Base-by-base conservation (phyloP, 2,329 filamentous ascomycete species). In the Sordariomycetes sp. region DNA sequence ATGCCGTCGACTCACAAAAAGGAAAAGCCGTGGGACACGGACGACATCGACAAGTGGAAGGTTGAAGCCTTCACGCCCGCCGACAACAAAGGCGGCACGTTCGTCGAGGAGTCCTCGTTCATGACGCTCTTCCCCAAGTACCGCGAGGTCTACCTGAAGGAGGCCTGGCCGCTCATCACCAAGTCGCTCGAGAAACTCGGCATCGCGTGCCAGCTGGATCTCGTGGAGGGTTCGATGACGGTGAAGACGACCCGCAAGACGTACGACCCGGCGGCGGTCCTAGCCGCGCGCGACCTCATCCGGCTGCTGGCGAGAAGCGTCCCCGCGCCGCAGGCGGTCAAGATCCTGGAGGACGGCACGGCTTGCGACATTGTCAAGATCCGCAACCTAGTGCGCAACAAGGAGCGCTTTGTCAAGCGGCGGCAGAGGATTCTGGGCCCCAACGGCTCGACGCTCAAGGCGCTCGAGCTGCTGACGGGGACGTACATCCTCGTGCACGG, bases 11-110 rank as follows among this genome's bases (percentile, higher is more conserved):
- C 88, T 63, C 85, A 96, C 74, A 88, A 96, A 62, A 87, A 83
- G 64, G 90, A 95, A 3, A 96, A 96, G 72, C 89, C 90, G 58
- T 95, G 92, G 92, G 92, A 97, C 68, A 96, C 92, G 59, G 92
- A 96, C 62, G 94, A 97, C 68, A 90, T 97, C 63, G 93, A 97
- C 75, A 96, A 97, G 72, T 97, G 91, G 91, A 93, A 91, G 84
- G 76, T 92, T 66, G 91, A 96, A 46, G 75, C 85, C 32, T 97
- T 97, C 75, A 93, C 85, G 50, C 82, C 89, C 54, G 85, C 89
- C 64, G 88, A 97, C 75, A 97, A 97, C 73, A 74, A 76, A 35
- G 90, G 83, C 58, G 94, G 94, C 63, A 87, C 88, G 22, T 96
- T 99, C 70, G 81, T 86, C 57, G 93, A 99, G 72, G 94, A 97